These are phyloP conservation scores for Dispira parvispora DNA, from an alignment of 192 early-diverging fungal species.

Conservation along the genomic window DNA sequence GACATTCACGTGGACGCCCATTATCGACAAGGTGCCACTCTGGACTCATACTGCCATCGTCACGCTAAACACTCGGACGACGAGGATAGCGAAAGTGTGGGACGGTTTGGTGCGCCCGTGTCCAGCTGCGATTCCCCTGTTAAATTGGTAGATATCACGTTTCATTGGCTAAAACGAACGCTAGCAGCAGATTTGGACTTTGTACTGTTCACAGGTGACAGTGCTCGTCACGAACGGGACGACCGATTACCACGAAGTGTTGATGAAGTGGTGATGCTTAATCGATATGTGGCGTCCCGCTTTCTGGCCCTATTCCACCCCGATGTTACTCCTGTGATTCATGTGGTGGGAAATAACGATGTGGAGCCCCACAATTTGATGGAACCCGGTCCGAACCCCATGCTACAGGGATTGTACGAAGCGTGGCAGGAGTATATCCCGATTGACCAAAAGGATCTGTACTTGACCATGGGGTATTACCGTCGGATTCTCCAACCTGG, in stretches of 20 bases:
- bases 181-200: slow-evolving; percentile 38
- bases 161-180: slow-evolving; percentile 28
- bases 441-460: slow-evolving; percentile 34
- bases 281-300: slow-evolving; percentile 15
- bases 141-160: slow-evolving; percentile 32
- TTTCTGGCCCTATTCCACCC: neutral
- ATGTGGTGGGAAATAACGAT: slow-evolving; percentile 51
- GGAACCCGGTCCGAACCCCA: slow-evolving; percentile 26
- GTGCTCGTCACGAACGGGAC: slow-evolving; percentile 52
- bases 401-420: slow-evolving; percentile 27
- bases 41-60: slow-evolving; percentile 39
- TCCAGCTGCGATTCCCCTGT: slow-evolving; percentile 44
- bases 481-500: slow-evolving; percentile 14
- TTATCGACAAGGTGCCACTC: slow-evolving; percentile 32
- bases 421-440: slow-evolving; percentile 47
- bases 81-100: slow-evolving; percentile 19
- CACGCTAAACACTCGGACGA: slow-evolving; percentile 12
- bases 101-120: slow-evolving; percentile 33
- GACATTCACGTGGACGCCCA: slow-evolving; percentile 49
- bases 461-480: slow-evolving; percentile 53
- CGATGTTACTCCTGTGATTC: slow-evolving; percentile 24
- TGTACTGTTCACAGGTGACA: slow-evolving; percentile 58
- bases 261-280: slow-evolving; percentile 40
- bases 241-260: slow-evolving; percentile 37
- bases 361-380: slow-evolving; percentile 53